phyloP scores from a whole-genome alignment of 169 alveolate species.

The Eimeria necatrix region DNA sequence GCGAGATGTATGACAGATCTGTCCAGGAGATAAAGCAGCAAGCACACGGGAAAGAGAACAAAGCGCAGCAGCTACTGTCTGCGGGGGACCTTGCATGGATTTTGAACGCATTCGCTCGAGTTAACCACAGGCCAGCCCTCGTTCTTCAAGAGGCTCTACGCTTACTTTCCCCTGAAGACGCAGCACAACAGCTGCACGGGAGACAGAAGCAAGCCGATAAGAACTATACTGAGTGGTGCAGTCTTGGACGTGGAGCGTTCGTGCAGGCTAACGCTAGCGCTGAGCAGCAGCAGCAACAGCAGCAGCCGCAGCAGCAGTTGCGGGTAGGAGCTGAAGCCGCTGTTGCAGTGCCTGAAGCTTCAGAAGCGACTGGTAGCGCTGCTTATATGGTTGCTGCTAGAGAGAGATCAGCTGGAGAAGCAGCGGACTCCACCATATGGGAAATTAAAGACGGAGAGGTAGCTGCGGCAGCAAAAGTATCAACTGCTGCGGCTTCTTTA shows the following conservation, averaged over 20 bases:
- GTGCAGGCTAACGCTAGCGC: background rate
- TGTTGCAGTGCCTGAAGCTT: background rate
- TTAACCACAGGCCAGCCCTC: background rate
- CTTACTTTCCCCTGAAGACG: conserved; percentile 13
- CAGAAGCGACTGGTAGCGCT: background rate
- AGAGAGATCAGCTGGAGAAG: background rate
- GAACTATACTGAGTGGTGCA: background rate
- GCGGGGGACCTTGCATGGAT: background rate
- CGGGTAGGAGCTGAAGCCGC: background rate
- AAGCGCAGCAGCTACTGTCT: background rate
- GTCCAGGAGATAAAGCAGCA: background rate
- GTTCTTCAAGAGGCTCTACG: conserved; percentile 10
- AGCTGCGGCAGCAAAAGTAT: background rate
- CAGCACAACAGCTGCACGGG: background rate
- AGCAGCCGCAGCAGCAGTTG: conserved; percentile 25
- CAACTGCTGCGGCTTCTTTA: background rate
- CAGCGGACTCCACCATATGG: background rate
- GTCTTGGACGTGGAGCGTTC: background rate
- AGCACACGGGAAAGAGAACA: background rate
- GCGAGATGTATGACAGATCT: background rate
- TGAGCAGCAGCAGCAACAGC: conserved; percentile 32
- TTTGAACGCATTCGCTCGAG: conserved; percentile 31
- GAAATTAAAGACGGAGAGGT: background rate
- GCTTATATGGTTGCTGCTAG: background rate
- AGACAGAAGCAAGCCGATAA: background rate